Evolutionary conservation across 495 filamentous ascomycete genomes (phyloP).

Genomic region (Saxophila tyrrhenica): DNA sequence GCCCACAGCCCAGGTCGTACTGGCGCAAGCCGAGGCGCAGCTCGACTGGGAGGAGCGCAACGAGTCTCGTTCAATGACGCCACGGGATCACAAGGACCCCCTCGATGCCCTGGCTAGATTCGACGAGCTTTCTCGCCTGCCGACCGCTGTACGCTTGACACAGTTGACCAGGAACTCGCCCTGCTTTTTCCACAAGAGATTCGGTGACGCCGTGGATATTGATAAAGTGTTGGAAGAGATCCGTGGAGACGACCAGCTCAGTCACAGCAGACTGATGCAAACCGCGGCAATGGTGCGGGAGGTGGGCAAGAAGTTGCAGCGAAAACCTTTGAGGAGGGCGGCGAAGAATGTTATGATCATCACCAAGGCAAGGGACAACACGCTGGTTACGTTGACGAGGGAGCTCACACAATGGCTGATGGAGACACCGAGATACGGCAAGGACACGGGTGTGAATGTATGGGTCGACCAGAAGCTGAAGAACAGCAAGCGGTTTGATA

Average conservation of each 20-base stretch:
- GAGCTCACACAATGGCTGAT: conserved; percentile 80
- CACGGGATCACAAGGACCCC: conserved; percentile 18
- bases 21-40: conserved; percentile 12
- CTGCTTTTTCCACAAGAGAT: conserved; percentile 93
- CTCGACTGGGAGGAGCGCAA: conserved; percentile 10
- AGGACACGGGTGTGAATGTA: conserved; percentile 70
- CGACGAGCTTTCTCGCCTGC: conserved; percentile 23
- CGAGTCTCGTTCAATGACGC: not conserved
- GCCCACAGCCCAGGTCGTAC: conserved; percentile 15
- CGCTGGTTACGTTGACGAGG: conserved; percentile 71
- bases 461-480: conserved; percentile 89
- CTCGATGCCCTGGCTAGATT: conserved; percentile 10
- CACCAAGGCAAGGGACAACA: conserved; percentile 89
- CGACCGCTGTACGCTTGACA: conserved; percentile 30
- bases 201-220: conserved; percentile 91
- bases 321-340: conserved; percentile 74
- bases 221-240: conserved; percentile 94
- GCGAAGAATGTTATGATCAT: conserved; percentile 91
- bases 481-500: conserved; percentile 75
- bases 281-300: conserved; percentile 91
- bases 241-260: conserved; percentile 74
- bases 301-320: conserved; percentile 84
- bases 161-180: conserved; percentile 50
- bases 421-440: conserved; percentile 69
- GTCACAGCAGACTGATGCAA: conserved; percentile 83